These are phyloP conservation scores for Trichomonas gallinae DNA, from an alignment of 208 protist genomes.

Conservation along the genomic window DNA sequence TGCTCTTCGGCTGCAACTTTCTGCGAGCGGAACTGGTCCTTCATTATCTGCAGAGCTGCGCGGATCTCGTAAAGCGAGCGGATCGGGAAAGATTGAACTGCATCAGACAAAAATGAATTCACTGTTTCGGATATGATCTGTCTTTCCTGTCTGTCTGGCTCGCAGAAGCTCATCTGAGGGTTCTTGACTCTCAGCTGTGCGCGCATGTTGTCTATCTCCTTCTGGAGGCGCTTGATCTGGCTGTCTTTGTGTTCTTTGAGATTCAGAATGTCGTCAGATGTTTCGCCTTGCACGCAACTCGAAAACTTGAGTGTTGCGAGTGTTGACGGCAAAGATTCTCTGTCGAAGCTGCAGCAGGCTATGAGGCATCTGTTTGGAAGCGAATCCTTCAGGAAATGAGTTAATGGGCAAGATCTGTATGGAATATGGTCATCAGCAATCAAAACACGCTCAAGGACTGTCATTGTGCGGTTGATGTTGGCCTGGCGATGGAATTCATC, in stretches of 20 bases:
- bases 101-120: not conserved
- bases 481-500: conserved; percentile 7
- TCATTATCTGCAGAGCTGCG: not conserved
- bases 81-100: not conserved
- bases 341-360: not conserved
- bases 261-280: not conserved
- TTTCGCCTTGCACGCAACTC: not conserved
- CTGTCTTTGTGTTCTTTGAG: conserved; percentile 8
- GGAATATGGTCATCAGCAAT: conserved; percentile 16
- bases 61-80: not conserved
- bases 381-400: not conserved
- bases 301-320: not conserved
- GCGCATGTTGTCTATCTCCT: not conserved
- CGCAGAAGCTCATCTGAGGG: not conserved
- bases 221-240: not conserved
- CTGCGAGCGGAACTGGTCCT: not conserved
- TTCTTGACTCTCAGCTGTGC: not conserved
- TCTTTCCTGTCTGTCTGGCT: not conserved
- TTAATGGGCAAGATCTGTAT: not conserved
- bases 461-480: not conserved
- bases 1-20: not conserved
- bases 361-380: not conserved
- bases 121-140: not conserved
- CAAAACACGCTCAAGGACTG: not conserved
- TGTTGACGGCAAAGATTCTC: not conserved